These are phyloP conservation scores for Hirsutella rhossiliensis DNA, from an alignment of 2,329 filamentous ascomycete species.

Conservation along the genomic window DNA sequence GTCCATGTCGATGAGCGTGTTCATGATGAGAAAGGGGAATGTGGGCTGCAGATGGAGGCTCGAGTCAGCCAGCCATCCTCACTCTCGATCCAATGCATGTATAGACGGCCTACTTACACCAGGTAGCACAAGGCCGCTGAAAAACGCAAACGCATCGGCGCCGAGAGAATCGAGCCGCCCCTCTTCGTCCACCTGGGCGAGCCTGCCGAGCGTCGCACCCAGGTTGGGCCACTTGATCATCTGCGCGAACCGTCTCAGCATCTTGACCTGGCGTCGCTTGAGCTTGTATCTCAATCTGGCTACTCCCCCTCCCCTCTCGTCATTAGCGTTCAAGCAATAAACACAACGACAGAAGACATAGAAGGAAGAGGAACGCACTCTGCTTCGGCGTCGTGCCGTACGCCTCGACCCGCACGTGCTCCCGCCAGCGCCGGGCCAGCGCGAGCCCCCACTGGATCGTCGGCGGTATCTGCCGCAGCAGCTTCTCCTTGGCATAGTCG, in stretches of 20 bases:
- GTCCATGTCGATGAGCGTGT: constrained; percentile 64
- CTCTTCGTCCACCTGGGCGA: constrained; percentile 48
- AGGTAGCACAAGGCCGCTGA: constrained; percentile 61
- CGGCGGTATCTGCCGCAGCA: constrained; percentile 53
- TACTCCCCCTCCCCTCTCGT: constrained; percentile 5
- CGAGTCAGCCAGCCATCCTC: not conserved
- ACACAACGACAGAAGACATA: not conserved
- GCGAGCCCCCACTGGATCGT: constrained; percentile 63
- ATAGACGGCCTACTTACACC: constrained; percentile 28
- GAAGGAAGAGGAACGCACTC: constrained; percentile 20
- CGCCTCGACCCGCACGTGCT: constrained; percentile 55
- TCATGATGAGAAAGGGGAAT: constrained; percentile 68
- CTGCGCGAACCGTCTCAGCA: constrained; percentile 55
- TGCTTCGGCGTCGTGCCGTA: constrained; percentile 41
- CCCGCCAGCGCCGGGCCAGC: constrained; percentile 60
- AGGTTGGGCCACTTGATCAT: constrained; percentile 72
- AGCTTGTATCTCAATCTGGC: constrained; percentile 53
- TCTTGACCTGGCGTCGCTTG: constrained; percentile 56
- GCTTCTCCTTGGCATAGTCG: constrained; percentile 51
- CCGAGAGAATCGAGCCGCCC: constrained; percentile 46
- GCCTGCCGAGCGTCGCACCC: constrained; percentile 46
- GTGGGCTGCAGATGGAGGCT: constrained; percentile 27
- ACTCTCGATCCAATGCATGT: too few relatives aligned
- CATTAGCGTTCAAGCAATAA: not conserved
- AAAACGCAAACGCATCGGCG: constrained; percentile 66